Base-by-base conservation (phyloP, 2,329 filamentous ascomycete species). In the Pseudocercospora fijiensis region DNA sequence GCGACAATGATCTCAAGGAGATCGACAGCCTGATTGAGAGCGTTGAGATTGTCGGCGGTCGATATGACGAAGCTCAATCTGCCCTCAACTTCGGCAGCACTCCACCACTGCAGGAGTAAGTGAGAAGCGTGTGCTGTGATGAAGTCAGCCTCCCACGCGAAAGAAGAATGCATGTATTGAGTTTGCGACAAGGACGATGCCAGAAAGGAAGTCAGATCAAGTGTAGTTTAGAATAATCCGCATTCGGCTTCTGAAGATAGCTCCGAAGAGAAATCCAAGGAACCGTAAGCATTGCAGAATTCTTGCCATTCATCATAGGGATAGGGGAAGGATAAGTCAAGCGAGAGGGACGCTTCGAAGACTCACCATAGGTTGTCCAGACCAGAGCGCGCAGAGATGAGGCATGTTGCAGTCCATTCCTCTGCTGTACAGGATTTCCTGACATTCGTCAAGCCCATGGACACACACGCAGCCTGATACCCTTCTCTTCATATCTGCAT, bases 231-330 rank as follows among this genome's bases (percentile, higher is more conserved):
- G 73, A 75, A 73, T 76, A 76, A 72, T 81, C 80, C 73, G 74
- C 80, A 79, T 77, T 67, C 74, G 76, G 74, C 65, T 75, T 70
- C 71, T 68, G 60, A 71, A 49, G 56, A 57, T 0, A 30, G 18
- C 33, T 51, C 62, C 62, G 43, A 64, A 61, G 51, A 51, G 49
- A 37, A 28, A 52, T 58, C 53, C 62, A 62, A 72, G 70, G 62
- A 69, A 74, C 75, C 77, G 74, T 82, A 74, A 73, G 80, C 73
- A 81, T 82, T 82, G 80, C 80, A 82, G 80, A 82, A 82, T 77
- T 79, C 75, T 76, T 47, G 62, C 72, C 69, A 65, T 73, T 80
- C 80, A 81, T 82, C 79, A 79, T 70, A 63, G 18, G 41, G 43
- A 33, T 51, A 18, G 18, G 24, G 27, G 45, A 33, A 18, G 37